Percentiles rank a stretch among this genome's conserved stretches.
phyloP scores from a whole-genome alignment of 306 rosid species.

The Herpetospermum pedunculosum region DNA sequence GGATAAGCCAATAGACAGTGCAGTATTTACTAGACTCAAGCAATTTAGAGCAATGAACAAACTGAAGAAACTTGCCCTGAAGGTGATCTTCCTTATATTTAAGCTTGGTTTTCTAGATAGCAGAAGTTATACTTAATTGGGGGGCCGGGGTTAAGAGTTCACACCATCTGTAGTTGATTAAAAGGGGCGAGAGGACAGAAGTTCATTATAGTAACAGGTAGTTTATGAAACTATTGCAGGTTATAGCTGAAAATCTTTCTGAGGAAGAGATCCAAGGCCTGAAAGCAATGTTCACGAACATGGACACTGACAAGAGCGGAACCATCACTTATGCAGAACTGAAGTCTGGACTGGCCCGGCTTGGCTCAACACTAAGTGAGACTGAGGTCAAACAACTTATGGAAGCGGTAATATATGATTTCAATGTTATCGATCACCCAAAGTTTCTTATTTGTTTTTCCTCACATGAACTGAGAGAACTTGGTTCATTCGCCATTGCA shows the following conservation, averaged over 20 bases:
- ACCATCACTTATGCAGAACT: constrained; percentile 77
- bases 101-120: background rate
- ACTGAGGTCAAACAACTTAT: constrained; percentile 72
- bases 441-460: background rate
- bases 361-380: constrained; percentile 75
- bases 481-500: constrained; percentile 18
- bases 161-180: background rate
- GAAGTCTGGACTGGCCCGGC: constrained; percentile 63
- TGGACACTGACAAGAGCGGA: constrained; percentile 81
- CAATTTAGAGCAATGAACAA: constrained; percentile 94
- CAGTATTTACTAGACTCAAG: constrained; percentile 88
- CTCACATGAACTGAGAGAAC: background rate
- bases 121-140: background rate
- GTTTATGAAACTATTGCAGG: constrained; percentile 26
- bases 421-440: background rate
- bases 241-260: constrained; percentile 82
- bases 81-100: constrained; percentile 7
- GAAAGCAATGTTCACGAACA: constrained; percentile 71
- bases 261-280: constrained; percentile 89
- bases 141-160: background rate
- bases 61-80: constrained; percentile 81
- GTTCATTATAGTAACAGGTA: background rate
- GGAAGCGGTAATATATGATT: constrained; percentile 60
- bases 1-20: constrained; percentile 86
- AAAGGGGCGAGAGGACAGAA: background rate